Conservation (phyloP, 2,329 filamentous ascomycete species). For the Moelleriella libera region DNA sequence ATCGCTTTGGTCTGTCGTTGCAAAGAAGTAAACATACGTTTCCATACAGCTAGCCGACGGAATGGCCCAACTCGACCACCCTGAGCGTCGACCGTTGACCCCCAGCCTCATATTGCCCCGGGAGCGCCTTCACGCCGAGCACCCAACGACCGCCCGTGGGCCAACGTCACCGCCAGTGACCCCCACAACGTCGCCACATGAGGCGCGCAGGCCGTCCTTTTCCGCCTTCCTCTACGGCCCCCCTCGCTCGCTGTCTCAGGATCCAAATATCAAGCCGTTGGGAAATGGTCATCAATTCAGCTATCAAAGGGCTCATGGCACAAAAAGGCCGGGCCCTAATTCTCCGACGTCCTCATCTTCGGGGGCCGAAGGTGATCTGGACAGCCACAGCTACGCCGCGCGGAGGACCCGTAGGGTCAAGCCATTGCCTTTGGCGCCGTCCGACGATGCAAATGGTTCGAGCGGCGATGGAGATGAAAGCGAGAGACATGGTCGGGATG, state of each 20-base stretch:
- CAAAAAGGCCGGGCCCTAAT: conserved; percentile 22
- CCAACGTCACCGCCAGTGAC: conserved; percentile 34
- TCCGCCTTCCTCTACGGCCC: conserved; percentile 17
- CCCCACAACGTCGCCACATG: conserved; percentile 23
- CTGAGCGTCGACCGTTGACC: conserved; percentile 23
- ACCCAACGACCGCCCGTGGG: conserved; percentile 12
- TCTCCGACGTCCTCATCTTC: conserved; percentile 8
- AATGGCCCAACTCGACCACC: conserved; percentile 11
- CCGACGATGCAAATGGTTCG: not conserved
- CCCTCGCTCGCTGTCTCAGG: conserved; percentile 15
- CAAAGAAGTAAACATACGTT: conserved; percentile 2
- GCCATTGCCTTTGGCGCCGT: not conserved
- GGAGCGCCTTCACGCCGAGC: conserved; percentile 11
- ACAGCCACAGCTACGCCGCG: not conserved
- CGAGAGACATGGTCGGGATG: too few species aligned
- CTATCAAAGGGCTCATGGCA: conserved; percentile 19
- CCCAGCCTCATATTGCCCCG: conserved; percentile 23
- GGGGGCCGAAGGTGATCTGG: conserved; percentile 7
- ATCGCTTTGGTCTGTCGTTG: too few species aligned
- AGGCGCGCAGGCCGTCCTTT: conserved; percentile 17
- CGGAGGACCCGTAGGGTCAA: not conserved
- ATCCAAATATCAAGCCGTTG: conserved; percentile 27
- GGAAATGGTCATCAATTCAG: conserved; percentile 28
- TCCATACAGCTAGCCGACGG: conserved; percentile 2
- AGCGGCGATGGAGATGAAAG: not conserved